Evolutionary conservation across 2,329 filamentous ascomycete genomes (phyloP), one percentile per base, ranked within the genome.

Genomic region (Penicillium hordei): DNA sequence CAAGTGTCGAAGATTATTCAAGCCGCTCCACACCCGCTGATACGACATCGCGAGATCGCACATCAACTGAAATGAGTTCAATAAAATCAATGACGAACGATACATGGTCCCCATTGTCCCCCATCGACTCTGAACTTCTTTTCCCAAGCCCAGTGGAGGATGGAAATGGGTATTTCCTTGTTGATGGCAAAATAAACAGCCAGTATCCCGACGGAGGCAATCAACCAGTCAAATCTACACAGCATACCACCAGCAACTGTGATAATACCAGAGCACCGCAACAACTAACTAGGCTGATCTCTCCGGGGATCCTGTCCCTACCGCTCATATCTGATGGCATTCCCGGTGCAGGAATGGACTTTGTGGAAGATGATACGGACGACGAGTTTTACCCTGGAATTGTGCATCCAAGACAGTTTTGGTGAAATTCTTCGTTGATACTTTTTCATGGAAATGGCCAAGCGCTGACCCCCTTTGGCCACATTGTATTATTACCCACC

Each of bases 111-210:
- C 63, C 64, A 17, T 34, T 13, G 33, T 34, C 33, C 13, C 1
- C 63, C 64, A 7, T 43, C 61, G 57, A 61, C n/a, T 61, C 58
- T 19, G 64, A 67, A 7, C 54, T 68, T 13, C 52, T 65, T 5
- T 68, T 69, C 27, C 21, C 64, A 4, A 52, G 52, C 7, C 55
- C 49, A 15, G 29, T 33, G 13, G 34, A 40, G 12, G 42, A 60
- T 15, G 51, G 60, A 38, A 64, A 73, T 21, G 71, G 71, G 48
- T 72, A 66, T 51, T 72, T 67, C 45, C 55, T 66, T 45, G 64
- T 65, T 5, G 70, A 72, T 33, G 68, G 68, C 45, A 74, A 72
- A 53, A 62, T 61, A 12, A 64, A 48, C 43, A 62, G 58, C 43
- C 55, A 58, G 6, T 60, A 60, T 31, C 70, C 67, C 3, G 66